Evolutionary conservation across 1,284 basidiomycete species (phyloP), one percentile per base, ranked within the genome.

Genomic region (Takashimella koratensis): DNA sequence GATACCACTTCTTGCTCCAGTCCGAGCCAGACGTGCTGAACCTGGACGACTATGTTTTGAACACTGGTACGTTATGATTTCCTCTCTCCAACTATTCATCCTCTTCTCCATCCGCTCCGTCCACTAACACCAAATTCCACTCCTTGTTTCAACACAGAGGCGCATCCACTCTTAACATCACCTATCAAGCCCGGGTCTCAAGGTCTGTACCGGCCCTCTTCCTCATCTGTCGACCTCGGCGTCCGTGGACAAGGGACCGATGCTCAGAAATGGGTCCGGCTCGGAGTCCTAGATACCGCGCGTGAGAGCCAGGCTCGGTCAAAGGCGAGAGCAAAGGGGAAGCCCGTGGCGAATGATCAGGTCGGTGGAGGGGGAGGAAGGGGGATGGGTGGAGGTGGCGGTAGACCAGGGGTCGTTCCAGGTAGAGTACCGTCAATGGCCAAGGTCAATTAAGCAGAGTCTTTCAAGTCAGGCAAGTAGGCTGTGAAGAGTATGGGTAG

Each of bases 41-140:
- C n/a, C 72, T 83, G 16, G 82, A 83, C 66, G 78, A 82, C 60
- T 82, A 79, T 60, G 80, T 82, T 27, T 76, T 81, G 52, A 80
- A 79, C 22, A 81, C 80, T 12, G 78, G 70, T 67, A n/a, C 48
- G 69, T 60, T 41, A n/a, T 16, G 11, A 40, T 16, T 16, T 11
- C 22, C 4, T 12, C 10, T 20, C 16, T 5, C 2, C 21, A 5
- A 25, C 11, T 8, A 23, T 21, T 36, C 16, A 8, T 36, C 24
- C 11, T 21, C 19, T 26, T 25, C 20, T 45, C n/a, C 24, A 13
- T 49, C 16, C 40, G 24, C 20, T 19, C n/a, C 5, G n/a, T 6
- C 45, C 45, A 45, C 24, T 27, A 12, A 23, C 3, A 19, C 19
- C 23, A 40, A 6, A 36, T 30, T 16, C 39, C 25, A 21, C n/a